Conservation (phyloP, 768 basidiomycete species). For the Brasilioporus rufonigricans region DNA sequence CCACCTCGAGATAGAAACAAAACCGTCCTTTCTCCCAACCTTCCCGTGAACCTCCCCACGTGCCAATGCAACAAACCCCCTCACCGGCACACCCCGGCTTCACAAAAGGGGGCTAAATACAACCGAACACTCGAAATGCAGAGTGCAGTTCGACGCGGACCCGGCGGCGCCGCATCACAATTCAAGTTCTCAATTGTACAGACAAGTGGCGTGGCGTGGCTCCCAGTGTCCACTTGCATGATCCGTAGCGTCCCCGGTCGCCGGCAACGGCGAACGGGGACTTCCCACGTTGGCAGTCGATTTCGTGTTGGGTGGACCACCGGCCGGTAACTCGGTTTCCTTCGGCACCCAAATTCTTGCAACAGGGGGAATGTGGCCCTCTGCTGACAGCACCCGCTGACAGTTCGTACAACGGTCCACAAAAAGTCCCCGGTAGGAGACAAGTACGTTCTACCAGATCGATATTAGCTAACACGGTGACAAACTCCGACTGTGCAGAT, state of each 20-base stretch:
- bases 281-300: neutral
- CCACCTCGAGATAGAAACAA: neutral
- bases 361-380: constrained; percentile 72
- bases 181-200: constrained; percentile 20
- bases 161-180: neutral
- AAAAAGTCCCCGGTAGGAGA: constrained; percentile 61
- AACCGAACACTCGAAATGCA: no score
- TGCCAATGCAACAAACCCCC: neutral
- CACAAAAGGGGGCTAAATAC: neutral
- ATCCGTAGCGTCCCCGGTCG: neutral
- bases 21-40: neutral
- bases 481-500: neutral
- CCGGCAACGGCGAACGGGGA: neutral
- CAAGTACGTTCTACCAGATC: constrained; percentile 44
- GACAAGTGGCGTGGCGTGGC: constrained; percentile 49
- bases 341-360: constrained; percentile 52
- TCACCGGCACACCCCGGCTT: no score
- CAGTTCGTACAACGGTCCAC: constrained; percentile 58
- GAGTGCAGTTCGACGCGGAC: no score
- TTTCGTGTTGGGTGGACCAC: neutral
- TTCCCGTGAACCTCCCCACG: constrained; percentile 2
- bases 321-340: neutral
- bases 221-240: constrained; percentile 43
- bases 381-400: constrained; percentile 61
- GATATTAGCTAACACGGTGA: neutral